Evolutionary conservation across 148 eudicot genomes (phyloP).

Genomic region (Camellia sinensis): DNA sequence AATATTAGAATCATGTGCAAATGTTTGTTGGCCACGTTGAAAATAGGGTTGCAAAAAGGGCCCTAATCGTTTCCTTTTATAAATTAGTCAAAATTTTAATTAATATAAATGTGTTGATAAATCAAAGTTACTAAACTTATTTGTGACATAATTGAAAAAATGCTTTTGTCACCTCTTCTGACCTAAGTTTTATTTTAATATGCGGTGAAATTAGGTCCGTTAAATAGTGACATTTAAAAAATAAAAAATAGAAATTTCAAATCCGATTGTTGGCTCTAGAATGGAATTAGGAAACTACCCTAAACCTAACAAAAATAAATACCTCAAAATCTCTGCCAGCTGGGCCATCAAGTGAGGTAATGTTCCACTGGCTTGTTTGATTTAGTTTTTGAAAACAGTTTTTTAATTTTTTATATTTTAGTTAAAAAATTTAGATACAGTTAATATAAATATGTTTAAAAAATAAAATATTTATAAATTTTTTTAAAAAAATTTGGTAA

Average conservation of each 20-base stretch:
- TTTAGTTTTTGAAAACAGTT: too few species aligned
- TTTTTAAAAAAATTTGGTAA: too few species aligned
- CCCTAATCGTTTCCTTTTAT: not conserved
- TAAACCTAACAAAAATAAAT: not conserved
- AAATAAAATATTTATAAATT: too few species aligned
- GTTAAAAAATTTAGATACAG: too few species aligned
- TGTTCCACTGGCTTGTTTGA: too few species aligned
- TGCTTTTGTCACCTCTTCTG: not conserved
- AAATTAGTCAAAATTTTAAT: not conserved
- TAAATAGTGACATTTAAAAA: not conserved
- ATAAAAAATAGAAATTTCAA: not conserved
- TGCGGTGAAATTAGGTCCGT: not conserved
- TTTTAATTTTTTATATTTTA: too few species aligned
- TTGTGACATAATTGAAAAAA: not conserved
- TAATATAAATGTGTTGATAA: not conserved
- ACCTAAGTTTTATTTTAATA: not conserved
- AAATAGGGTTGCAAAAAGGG: not conserved
- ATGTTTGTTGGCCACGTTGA: not conserved
- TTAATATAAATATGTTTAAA: too few species aligned
- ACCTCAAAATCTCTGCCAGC: not conserved
- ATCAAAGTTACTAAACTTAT: not conserved
- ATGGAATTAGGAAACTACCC: not conserved
- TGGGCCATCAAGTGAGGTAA: too few species aligned
- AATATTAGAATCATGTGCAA: not conserved
- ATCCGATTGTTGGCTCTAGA: not conserved